These are phyloP conservation scores for Moelleriella libera DNA, from an alignment of 2,329 filamentous ascomycete species.

Conservation along the genomic window DNA sequence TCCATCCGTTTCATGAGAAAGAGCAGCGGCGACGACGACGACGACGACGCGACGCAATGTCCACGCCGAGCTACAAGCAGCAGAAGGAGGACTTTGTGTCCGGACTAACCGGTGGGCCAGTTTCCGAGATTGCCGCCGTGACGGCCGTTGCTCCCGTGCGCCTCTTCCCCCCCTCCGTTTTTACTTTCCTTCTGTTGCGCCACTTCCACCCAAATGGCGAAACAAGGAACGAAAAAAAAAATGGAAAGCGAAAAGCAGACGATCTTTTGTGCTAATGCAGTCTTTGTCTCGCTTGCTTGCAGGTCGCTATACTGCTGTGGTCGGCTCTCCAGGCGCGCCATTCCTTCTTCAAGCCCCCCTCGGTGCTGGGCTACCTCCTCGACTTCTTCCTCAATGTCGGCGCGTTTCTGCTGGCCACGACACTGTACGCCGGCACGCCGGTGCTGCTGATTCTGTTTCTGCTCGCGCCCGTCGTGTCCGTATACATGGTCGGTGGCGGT, in stretches of 20 bases:
- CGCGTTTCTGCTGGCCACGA: constrained; percentile 71
- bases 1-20: neutral
- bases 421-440: constrained; percentile 65
- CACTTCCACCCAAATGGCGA: neutral
- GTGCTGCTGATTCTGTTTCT: constrained; percentile 63
- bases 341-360: constrained; percentile 70
- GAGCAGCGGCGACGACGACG: neutral
- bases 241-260: neutral
- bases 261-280: neutral
- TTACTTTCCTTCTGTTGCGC: neutral
- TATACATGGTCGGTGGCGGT: constrained; percentile 36
- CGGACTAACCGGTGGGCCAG: constrained; percentile 68
- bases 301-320: constrained; percentile 80
- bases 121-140: constrained; percentile 77
- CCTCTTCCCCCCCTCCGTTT: neutral
- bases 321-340: constrained; percentile 74
- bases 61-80: constrained; percentile 59
- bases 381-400: constrained; percentile 84
- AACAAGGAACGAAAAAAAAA: neutral
- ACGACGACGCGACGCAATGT: constrained; percentile 13
- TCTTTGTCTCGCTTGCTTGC: constrained; percentile 1
- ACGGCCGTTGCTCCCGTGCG: constrained; percentile 71
- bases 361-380: constrained; percentile 49
- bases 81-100: constrained; percentile 94
- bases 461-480: constrained; percentile 51